phyloP scores from a whole-genome alignment of 2,329 filamentous ascomycete genomes.

The Aspergillus fijiensis region DNA sequence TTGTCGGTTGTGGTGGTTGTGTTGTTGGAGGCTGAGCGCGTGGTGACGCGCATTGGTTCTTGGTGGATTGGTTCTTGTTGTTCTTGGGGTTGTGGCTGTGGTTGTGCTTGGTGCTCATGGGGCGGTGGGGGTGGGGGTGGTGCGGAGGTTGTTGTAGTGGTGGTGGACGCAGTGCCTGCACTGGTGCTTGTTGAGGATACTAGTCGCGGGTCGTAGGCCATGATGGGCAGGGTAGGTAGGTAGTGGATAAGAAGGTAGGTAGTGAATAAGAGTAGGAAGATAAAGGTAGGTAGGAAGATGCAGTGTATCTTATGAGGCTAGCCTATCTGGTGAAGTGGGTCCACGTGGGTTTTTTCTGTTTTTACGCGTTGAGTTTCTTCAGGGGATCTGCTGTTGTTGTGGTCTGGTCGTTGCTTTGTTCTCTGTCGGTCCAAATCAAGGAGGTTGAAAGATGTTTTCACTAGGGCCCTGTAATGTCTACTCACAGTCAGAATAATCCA shows the following conservation, averaged over 20 bases:
- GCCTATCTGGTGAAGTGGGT: neutral
- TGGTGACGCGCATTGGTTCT: neutral
- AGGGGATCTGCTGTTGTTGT: neutral
- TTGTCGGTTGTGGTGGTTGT: slow-evolving; percentile 2
- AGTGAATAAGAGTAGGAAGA: neutral
- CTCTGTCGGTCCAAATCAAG: slow-evolving; percentile 27
- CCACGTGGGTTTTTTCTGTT: neutral
- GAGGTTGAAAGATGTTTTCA: slow-evolving; percentile 37
- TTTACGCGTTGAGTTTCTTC: neutral
- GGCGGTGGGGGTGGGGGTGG: slow-evolving; percentile 42
- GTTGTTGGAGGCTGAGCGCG: slow-evolving; percentile 31
- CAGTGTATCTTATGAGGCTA: slow-evolving; percentile 1
- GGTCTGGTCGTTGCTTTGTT: neutral
- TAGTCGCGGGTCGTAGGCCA: slow-evolving; percentile 53
- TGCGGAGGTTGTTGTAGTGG: slow-evolving; percentile 50
- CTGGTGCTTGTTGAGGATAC: slow-evolving; percentile 49
- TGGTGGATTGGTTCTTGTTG: neutral
- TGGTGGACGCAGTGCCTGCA: slow-evolving; percentile 44
- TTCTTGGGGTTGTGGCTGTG: neutral
- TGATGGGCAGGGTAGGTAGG: slow-evolving; percentile 24
- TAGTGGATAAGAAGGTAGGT: neutral
- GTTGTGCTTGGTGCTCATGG: slow-evolving; percentile 26
- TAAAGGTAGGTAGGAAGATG: neutral
- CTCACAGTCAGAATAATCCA: slow-evolving; percentile 24
- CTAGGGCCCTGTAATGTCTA: slow-evolving; percentile 34